Evolutionary conservation across 1,284 basidiomycete species (phyloP).

Genomic region (Phenoliferia sp.): DNA sequence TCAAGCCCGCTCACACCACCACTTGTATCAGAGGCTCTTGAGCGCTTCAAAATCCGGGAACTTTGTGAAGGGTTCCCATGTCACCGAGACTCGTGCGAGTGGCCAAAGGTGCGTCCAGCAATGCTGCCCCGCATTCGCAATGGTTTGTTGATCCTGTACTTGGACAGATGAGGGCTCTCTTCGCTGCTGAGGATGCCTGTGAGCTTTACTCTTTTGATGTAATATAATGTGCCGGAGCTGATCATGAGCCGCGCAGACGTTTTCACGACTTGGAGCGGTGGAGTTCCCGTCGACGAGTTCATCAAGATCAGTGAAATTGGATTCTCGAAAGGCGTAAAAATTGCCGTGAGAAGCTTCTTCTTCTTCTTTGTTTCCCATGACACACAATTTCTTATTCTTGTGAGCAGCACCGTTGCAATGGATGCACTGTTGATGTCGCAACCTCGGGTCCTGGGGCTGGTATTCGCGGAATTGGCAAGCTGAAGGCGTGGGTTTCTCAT

Average conservation of each 20-base stretch:
- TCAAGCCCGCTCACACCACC: background rate
- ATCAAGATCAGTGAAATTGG: constrained; percentile 35
- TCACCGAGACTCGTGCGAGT: constrained; percentile 39
- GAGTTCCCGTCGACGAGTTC: constrained; percentile 39
- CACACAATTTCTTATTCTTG: background rate
- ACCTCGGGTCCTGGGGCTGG: constrained; percentile 28
- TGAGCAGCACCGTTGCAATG: constrained; percentile 35
- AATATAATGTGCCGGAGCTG: too few relatives aligned
- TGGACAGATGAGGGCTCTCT: constrained; percentile 35
- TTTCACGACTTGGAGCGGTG: constrained; percentile 40
- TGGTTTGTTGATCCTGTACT: background rate
- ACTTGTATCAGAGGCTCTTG: constrained; percentile 26
- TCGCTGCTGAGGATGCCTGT: constrained; percentile 36
- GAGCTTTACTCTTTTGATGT: too few relatives aligned
- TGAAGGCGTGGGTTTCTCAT: constrained; percentile 33
- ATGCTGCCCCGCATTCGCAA: background rate
- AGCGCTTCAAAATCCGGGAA: constrained; percentile 36
- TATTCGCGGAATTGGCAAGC: constrained; percentile 37
- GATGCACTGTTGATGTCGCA: constrained; percentile 37
- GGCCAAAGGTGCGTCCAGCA: constrained; percentile 21
- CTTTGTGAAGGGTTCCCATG: constrained; percentile 37
- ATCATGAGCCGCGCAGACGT: constrained; percentile 23
- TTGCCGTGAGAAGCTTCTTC: constrained; percentile 17
- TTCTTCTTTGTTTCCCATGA: background rate
- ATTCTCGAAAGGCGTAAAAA: constrained; percentile 37